A percentile compares a stretch with the other conserved stretches of the same genome.
Evolutionary conservation across 2,329 filamentous ascomycete species (phyloP).

Genomic region (Colletotrichum filicis): DNA sequence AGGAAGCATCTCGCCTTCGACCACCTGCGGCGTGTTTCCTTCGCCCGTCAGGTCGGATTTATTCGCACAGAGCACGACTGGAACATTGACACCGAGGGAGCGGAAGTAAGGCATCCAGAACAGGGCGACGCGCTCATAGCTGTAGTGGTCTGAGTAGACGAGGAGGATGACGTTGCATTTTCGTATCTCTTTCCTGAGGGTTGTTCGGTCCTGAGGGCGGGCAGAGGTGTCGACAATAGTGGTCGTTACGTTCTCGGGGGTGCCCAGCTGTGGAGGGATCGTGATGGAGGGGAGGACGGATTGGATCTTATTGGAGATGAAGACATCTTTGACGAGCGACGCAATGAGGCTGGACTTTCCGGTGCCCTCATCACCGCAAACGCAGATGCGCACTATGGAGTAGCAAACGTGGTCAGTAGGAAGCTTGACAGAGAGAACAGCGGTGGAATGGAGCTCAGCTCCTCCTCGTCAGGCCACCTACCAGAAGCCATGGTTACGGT

Average conservation of each 20-base stretch:
- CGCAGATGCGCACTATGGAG: constrained; percentile 84
- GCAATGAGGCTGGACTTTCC: constrained; percentile 92
- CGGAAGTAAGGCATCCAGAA: constrained; percentile 99
- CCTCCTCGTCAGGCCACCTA: constrained; percentile 29
- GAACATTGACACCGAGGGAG: constrained; percentile 97
- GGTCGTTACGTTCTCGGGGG: constrained; percentile 95
- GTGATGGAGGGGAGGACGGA: constrained; percentile 94
- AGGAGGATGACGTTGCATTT: constrained; percentile 97
- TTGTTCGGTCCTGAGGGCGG: constrained; percentile 90
- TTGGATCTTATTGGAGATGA: constrained; percentile 95
- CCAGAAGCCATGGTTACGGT: constrained; percentile 35
- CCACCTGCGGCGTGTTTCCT: constrained; percentile 82
- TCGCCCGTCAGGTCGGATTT: constrained; percentile 89
- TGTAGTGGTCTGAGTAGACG: constrained; percentile 98
- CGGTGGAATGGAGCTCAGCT: constrained; percentile 1
- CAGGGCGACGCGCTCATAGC: constrained; percentile 94
- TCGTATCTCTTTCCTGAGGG: constrained; percentile 90
- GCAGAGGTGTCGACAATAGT: constrained; percentile 98
- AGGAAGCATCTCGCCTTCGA: constrained; percentile 97
- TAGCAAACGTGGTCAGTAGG: constrained; percentile 18
- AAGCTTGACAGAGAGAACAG: neutral
- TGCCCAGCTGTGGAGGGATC: constrained; percentile 91
- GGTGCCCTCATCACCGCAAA: constrained; percentile 96
- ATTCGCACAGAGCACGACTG: constrained; percentile 95
- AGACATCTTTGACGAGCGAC: constrained; percentile 96